Percentiles rank a stretch among this genome's conserved stretches.
Conservation (phyloP, 2,329 filamentous ascomycete species). For the Mollisiaceae sp. region DNA sequence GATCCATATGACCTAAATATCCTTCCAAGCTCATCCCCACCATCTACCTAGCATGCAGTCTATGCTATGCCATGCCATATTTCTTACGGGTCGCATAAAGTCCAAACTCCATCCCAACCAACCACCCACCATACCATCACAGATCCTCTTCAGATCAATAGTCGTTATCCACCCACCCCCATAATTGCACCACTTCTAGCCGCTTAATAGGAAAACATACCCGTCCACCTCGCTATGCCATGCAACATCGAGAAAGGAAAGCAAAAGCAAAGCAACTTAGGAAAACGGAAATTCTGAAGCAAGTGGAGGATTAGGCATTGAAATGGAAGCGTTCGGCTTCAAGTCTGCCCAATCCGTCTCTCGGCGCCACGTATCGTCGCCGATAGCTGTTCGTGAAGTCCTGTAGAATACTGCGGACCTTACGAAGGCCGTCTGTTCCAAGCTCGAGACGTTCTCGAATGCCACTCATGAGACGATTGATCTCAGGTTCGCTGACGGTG, state of each 20-base stretch:
- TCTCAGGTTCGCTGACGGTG: slow-evolving; percentile 79
- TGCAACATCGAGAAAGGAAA: slow-evolving; percentile 24
- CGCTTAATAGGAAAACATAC: slow-evolving; percentile 13
- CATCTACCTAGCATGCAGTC: not conserved
- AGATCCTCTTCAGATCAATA: not conserved
- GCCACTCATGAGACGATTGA: slow-evolving; percentile 77
- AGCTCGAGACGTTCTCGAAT: slow-evolving; percentile 80
- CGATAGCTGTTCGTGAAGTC: slow-evolving; percentile 97
- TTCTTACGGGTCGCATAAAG: not conserved
- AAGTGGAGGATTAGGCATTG: slow-evolving; percentile 37
- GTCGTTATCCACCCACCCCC: slow-evolving; percentile 12
- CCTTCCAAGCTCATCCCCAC: not conserved
- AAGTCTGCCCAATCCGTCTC: slow-evolving; percentile 86
- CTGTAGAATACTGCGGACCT: slow-evolving; percentile 84
- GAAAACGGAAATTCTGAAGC: slow-evolving; percentile 4
- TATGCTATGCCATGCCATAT: slow-evolving; percentile 2
- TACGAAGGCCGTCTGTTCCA: slow-evolving; percentile 65
- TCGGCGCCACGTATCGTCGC: slow-evolving; percentile 90
- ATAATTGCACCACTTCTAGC: slow-evolving; percentile 8
- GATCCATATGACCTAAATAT: not conserved
- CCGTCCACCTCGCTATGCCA: slow-evolving; percentile 32
- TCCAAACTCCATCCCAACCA: slow-evolving; percentile 15
- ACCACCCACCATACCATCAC: slow-evolving; percentile 9
- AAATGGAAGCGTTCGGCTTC: slow-evolving; percentile 91
- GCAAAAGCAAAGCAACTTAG: slow-evolving; percentile 4